phyloP scores from a whole-genome alignment of 2,329 filamentous ascomycete species.

The Fusarium sp. region DNA sequence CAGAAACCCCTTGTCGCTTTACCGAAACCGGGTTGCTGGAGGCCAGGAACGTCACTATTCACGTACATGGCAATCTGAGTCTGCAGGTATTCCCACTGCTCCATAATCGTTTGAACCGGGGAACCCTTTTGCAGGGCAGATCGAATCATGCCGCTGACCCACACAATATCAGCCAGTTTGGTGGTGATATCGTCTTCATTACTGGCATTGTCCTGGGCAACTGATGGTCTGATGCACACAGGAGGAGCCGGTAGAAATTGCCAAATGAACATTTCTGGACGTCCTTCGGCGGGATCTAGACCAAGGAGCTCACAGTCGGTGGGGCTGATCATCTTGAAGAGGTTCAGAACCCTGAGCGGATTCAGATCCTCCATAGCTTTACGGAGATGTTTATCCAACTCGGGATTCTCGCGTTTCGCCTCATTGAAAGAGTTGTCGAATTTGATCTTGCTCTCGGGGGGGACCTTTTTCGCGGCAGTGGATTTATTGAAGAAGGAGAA shows the following conservation, averaged over 20 bases:
- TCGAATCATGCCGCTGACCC: constrained; percentile 89
- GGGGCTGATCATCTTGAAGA: constrained; percentile 90
- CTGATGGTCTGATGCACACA: constrained; percentile 93
- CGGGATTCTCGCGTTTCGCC: constrained; percentile 82
- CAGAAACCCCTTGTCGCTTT: constrained; percentile 95
- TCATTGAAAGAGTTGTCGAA: constrained; percentile 90
- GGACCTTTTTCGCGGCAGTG: constrained; percentile 85
- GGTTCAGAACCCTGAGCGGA: constrained; percentile 87
- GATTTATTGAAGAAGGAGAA: constrained; percentile 92
- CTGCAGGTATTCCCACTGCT: constrained; percentile 98
- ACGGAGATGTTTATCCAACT: constrained; percentile 91
- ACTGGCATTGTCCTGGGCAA: constrained; percentile 91
- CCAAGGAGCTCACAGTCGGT: constrained; percentile 93
- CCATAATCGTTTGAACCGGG: constrained; percentile 91
- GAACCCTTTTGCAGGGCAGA: constrained; percentile 88
- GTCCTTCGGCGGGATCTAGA: constrained; percentile 86
- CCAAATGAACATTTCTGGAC: constrained; percentile 98
- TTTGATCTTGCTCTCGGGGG: constrained; percentile 84
- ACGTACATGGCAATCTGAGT: constrained; percentile 98
- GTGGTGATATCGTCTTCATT: constrained; percentile 98
- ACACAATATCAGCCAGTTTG: constrained; percentile 96
- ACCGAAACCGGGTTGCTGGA: constrained; percentile 89
- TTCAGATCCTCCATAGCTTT: constrained; percentile 97
- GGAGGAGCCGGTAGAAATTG: constrained; percentile 95
- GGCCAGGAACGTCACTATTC: constrained; percentile 93